A percentile compares a stretch with the other conserved stretches of the same genome.
Evolutionary conservation across 345 rosid genomes (phyloP).

Genomic region (Aquilaria sinensis): DNA sequence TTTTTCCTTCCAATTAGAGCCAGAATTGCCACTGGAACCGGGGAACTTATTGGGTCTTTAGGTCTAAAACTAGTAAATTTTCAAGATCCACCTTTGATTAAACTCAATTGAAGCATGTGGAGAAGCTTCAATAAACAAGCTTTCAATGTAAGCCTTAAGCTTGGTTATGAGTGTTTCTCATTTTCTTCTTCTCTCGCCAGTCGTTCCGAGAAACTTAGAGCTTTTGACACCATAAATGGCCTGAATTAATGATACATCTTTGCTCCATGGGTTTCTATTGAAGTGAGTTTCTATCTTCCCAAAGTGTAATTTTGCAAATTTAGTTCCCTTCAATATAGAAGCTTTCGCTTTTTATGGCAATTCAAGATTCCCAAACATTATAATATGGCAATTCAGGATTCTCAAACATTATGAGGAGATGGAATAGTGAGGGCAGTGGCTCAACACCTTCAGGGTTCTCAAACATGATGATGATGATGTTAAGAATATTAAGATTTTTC

Average conservation of each 20-base stretch:
- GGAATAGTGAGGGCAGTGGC: too few species aligned
- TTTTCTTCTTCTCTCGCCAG: conserved; percentile 4
- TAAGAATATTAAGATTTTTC: too few species aligned
- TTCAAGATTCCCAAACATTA: neutral
- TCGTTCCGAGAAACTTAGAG: conserved; percentile 7
- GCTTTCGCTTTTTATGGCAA: conserved; percentile 1
- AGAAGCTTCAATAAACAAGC: conserved; percentile 49
- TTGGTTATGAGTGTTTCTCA: conserved; percentile 15
- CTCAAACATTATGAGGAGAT: conserved; percentile 19
- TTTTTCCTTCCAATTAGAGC: too few species aligned
- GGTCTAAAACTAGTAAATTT: too few species aligned
- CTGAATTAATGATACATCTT: conserved; percentile 5
- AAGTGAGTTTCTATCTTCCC: conserved; percentile 15
- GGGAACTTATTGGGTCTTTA: too few species aligned
- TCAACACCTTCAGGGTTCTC: too few species aligned
- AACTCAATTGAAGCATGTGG: conserved; percentile 49
- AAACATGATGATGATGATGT: too few species aligned
- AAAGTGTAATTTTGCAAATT: conserved; percentile 15
- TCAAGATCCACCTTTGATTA: too few species aligned
- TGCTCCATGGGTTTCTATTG: conserved; percentile 12
- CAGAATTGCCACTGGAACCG: too few species aligned
- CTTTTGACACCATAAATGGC: conserved; percentile 6
- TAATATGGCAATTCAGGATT: neutral
- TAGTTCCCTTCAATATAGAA: conserved; percentile 12
- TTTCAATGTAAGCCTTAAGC: conserved; percentile 31